Evolutionary conservation across 2,329 filamentous ascomycete species (phyloP).

Genomic region (Arthrinium phaeospermum): DNA sequence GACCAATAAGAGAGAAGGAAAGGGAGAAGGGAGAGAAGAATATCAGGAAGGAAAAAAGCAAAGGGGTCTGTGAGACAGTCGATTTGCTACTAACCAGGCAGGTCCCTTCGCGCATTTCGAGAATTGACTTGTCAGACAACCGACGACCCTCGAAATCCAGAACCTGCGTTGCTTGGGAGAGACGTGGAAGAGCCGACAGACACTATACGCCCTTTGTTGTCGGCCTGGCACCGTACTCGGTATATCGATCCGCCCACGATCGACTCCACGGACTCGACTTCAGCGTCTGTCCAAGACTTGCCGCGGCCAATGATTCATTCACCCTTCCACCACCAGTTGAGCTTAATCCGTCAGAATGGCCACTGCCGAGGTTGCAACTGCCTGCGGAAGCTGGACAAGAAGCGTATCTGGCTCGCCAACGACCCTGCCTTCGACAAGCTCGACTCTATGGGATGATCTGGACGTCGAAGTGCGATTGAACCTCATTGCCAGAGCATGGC

Average conservation of each 20-base stretch:
- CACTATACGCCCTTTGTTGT: background rate
- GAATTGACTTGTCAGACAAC: background rate
- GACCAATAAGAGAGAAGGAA: background rate
- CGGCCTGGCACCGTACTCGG: constrained; percentile 3
- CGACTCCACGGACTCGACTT: constrained; percentile 22
- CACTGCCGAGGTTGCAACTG: constrained; percentile 53
- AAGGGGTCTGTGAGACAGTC: background rate
- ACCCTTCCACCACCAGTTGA: constrained; percentile 47
- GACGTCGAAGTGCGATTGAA: constrained; percentile 42
- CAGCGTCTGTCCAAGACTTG: constrained; percentile 31
- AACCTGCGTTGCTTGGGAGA: background rate
- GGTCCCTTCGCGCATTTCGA: constrained; percentile 11
- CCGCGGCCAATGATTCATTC: constrained; percentile 60
- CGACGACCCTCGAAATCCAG: background rate
- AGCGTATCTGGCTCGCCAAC: constrained; percentile 45
- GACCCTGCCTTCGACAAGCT: constrained; percentile 40
- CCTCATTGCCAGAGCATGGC: constrained; percentile 49
- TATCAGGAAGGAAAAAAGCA: background rate
- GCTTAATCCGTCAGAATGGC: constrained; percentile 60
- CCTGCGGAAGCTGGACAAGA: constrained; percentile 49
- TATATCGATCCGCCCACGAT: background rate
- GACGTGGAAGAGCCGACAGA: constrained; percentile 7
- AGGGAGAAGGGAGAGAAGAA: background rate
- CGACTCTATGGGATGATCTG: constrained; percentile 43
- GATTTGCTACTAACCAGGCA: background rate